Evolutionary conservation across 2,329 filamentous ascomycete species (phyloP).

Genomic region (Fusarium metavorans): DNA sequence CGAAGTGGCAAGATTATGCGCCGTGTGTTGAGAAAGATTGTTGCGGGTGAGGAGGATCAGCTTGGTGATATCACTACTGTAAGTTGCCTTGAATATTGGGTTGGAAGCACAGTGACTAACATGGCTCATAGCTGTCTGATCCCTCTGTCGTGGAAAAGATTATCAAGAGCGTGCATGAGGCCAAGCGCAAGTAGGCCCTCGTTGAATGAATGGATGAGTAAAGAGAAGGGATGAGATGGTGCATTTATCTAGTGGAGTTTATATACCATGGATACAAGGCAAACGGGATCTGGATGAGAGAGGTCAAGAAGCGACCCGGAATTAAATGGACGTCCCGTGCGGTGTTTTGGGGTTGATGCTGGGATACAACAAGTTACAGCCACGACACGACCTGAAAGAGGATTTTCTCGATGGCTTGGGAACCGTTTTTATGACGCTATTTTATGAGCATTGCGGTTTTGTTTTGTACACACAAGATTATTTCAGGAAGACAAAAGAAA

Average conservation of each 20-base stretch:
- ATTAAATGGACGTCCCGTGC: conserved; percentile 25
- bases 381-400: conserved; percentile 38
- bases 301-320: conserved; percentile 23
- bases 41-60: conserved; percentile 97
- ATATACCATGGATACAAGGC: conserved; percentile 44
- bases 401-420: conserved; percentile 31
- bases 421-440: conserved; percentile 29
- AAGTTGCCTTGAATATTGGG: conserved; percentile 53
- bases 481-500: conserved; percentile 30
- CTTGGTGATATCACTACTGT: conserved; percentile 93
- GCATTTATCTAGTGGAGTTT: conserved; percentile 41
- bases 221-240: conserved; percentile 10
- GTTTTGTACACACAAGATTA: conserved; percentile 11
- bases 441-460: conserved; percentile 41
- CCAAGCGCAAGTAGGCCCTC: conserved; percentile 61
- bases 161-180: conserved; percentile 81
- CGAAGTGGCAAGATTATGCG: conserved; percentile 99
- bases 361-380: conserved; percentile 30
- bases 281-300: conserved; percentile 30
- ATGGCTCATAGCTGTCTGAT: conserved; percentile 77
- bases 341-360: conserved; percentile 45
- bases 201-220: neutral
- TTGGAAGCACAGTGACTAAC: conserved; percentile 26
- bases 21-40: conserved; percentile 94
- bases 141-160: conserved; percentile 91